phyloP scores from a whole-genome alignment of 2,329 filamentous ascomycete genomes.

The Stachybotrys echinatus region DNA sequence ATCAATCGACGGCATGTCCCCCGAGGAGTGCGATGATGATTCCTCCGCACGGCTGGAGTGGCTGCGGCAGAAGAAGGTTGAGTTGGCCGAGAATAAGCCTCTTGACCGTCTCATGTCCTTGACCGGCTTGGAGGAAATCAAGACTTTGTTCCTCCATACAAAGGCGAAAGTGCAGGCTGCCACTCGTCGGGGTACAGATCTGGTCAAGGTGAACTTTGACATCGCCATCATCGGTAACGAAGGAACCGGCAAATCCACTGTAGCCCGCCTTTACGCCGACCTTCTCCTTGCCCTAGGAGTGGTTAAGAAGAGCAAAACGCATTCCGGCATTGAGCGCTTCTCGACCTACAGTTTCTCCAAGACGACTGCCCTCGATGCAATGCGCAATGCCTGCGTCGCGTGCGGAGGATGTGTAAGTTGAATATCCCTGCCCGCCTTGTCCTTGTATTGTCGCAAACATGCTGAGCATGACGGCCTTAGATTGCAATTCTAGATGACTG shows the following conservation, averaged over 20 bases:
- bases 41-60: conserved; percentile 32
- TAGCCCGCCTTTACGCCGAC: conserved; percentile 22
- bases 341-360: conserved; percentile 22
- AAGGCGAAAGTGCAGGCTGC: conserved; percentile 43
- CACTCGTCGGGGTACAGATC: conserved; percentile 40
- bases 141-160: conserved; percentile 45
- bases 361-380: conserved; percentile 26
- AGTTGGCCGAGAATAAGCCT: conserved; percentile 43
- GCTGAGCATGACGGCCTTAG: conserved; percentile 6
- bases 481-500: conserved; percentile 22
- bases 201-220: conserved; percentile 34
- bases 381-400: conserved; percentile 36
- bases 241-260: conserved; percentile 22
- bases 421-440: background rate
- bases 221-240: conserved; percentile 22
- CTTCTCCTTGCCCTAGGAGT: conserved; percentile 20
- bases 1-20: conserved; percentile 20
- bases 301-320: conserved; percentile 35
- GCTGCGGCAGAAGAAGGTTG: conserved; percentile 35
- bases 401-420: conserved; percentile 51
- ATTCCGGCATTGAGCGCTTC: conserved; percentile 24
- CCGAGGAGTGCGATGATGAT: conserved; percentile 28
- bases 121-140: conserved; percentile 58
- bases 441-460: background rate
- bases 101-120: conserved; percentile 57